Percentiles rank a stretch among this genome's conserved stretches.
Evolutionary conservation across 2,329 filamentous ascomycete species (phyloP).

Genomic region (Dactylellina parvicollis): DNA sequence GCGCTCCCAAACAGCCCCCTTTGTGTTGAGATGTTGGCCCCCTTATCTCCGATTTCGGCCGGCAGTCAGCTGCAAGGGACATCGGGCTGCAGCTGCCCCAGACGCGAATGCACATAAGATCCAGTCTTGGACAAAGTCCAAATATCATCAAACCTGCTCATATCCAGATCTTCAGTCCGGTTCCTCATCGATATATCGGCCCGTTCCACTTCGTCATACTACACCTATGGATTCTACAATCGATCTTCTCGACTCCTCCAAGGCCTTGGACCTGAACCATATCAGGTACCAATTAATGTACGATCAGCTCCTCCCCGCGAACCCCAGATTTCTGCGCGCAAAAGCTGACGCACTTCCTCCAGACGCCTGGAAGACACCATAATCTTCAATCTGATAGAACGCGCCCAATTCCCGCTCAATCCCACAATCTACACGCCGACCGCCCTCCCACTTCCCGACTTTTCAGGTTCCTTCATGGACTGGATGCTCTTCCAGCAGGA

Average conservation of each 20-base stretch:
- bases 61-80: conserved; percentile 7
- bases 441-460: conserved; percentile 78
- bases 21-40: conserved; percentile 16
- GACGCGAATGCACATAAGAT: too few relatives aligned
- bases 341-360: conserved; percentile 44
- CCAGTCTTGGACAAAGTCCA: too few relatives aligned
- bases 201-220: not conserved
- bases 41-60: conserved; percentile 53
- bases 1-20: too few relatives aligned
- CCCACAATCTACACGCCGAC: conserved; percentile 83
- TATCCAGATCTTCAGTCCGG: too few relatives aligned
- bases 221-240: conserved; percentile 84
- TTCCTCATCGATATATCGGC: too few relatives aligned
- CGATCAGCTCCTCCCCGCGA: conserved; percentile 59
- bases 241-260: conserved; percentile 83
- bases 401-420: conserved; percentile 96
- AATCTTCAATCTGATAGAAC: conserved; percentile 94
- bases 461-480: conserved; percentile 80
- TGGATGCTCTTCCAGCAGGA: conserved; percentile 94
- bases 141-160: too few relatives aligned
- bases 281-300: conserved; percentile 96
- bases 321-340: not conserved
- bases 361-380: conserved; percentile 98
- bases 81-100: too few relatives aligned
- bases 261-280: conserved; percentile 86